phyloP scores from a whole-genome alignment of 163 green algal species.

The Scenedesmus sp. region DNA sequence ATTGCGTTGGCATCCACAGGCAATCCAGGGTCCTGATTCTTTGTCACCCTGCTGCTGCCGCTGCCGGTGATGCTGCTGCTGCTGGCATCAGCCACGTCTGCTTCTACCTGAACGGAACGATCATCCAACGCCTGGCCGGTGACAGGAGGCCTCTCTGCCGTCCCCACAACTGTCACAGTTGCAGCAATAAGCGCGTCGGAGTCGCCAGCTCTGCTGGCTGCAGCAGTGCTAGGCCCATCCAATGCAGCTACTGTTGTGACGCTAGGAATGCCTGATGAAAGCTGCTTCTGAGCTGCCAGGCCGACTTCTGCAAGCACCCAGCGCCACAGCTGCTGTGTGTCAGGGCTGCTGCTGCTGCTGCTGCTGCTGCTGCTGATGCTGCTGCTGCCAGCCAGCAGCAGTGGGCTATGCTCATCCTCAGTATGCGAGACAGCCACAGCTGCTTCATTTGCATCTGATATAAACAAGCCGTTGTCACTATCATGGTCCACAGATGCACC shows the following conservation, averaged over 20 bases:
- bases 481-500: too few relatives aligned
- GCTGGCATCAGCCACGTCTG: background rate
- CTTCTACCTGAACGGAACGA: background rate
- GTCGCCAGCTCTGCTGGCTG: background rate
- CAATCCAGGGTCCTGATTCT: slow-evolving; percentile 44
- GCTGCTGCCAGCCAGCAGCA: background rate
- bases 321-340: slow-evolving; percentile 11
- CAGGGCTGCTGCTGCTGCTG: slow-evolving; percentile 25
- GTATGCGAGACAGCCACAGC: background rate
- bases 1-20: slow-evolving; percentile 31
- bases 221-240: background rate
- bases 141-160: background rate
- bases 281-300: slow-evolving; percentile 33
- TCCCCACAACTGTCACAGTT: background rate
- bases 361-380: background rate
- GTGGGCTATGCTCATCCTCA: background rate
- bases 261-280: background rate
- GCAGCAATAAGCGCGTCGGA: background rate
- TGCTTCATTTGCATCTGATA: background rate
- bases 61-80: background rate
- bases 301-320: slow-evolving; percentile 43
- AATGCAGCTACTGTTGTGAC: background rate
- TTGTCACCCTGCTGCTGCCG: background rate
- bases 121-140: background rate
- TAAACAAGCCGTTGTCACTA: background rate